Evolutionary conservation across 345 rosid species (phyloP).

Genomic region (Pistacia vera): DNA sequence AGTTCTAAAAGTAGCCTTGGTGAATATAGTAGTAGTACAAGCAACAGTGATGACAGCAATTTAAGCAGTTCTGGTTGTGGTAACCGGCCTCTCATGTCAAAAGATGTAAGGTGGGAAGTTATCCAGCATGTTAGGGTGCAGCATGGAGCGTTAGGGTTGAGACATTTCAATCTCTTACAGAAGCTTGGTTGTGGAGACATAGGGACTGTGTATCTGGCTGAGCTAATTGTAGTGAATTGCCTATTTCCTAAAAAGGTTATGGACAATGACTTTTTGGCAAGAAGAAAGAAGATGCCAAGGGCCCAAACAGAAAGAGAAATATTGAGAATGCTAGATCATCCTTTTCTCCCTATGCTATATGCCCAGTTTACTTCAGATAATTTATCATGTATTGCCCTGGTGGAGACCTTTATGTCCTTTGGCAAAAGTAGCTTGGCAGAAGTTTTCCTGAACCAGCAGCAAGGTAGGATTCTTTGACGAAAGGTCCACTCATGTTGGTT

Average conservation of each 20-base stretch:
- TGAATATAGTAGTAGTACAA: constrained; percentile 78
- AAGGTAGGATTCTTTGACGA: constrained; percentile 44
- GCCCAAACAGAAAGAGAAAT: constrained; percentile 92
- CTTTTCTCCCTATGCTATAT: constrained; percentile 88
- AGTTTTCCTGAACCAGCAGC: constrained; percentile 86
- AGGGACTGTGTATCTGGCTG: constrained; percentile 93
- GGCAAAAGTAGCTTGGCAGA: constrained; percentile 84
- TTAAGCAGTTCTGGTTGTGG: constrained; percentile 80
- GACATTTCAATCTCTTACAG: constrained; percentile 78
- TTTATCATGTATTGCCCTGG: constrained; percentile 95
- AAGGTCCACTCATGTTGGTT: background rate
- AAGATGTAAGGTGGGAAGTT: constrained; percentile 89
- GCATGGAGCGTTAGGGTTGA: constrained; percentile 63
- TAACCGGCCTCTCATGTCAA: constrained; percentile 95
- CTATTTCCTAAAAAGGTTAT: constrained; percentile 90
- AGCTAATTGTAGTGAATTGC: constrained; percentile 69
- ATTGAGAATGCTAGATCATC: constrained; percentile 86
- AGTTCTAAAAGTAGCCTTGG: constrained; percentile 91
- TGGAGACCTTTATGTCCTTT: constrained; percentile 89
- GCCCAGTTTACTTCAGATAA: constrained; percentile 82
- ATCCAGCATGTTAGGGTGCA: constrained; percentile 55
- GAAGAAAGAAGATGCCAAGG: constrained; percentile 89
- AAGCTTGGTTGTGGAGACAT: constrained; percentile 98
- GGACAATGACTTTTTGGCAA: constrained; percentile 87
- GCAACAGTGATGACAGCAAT: constrained; percentile 83